phyloP scores from a whole-genome alignment of 495 filamentous ascomycete species.

The Clohesyomyces aquaticus region DNA sequence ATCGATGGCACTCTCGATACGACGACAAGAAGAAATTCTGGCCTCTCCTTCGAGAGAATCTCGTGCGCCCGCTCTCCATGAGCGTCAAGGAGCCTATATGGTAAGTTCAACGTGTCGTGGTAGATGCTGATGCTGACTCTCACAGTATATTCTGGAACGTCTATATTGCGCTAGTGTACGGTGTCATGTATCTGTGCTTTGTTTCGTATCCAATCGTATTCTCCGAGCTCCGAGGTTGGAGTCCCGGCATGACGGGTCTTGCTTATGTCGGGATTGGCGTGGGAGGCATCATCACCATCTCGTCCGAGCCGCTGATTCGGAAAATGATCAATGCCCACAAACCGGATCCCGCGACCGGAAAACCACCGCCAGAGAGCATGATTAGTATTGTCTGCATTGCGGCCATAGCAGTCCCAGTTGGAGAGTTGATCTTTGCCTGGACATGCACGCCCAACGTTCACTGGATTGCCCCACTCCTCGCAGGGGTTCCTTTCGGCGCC shows the following conservation, averaged over 20 bases:
- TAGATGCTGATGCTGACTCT: background rate
- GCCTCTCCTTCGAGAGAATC: slow-evolving; percentile 67
- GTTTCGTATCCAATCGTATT: slow-evolving; percentile 84
- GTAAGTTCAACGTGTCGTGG: slow-evolving; percentile 46
- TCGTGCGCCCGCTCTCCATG: slow-evolving; percentile 78
- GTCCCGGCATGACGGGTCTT: slow-evolving; percentile 70
- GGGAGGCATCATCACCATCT: slow-evolving; percentile 69
- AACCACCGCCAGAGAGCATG: slow-evolving; percentile 71
- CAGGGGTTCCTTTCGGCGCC: slow-evolving; percentile 77
- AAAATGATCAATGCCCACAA: slow-evolving; percentile 71
- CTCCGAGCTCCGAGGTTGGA: slow-evolving; percentile 72
- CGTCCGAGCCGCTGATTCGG: slow-evolving; percentile 70
- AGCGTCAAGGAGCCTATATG: slow-evolving; percentile 82
- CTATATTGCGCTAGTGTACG: slow-evolving; percentile 66
- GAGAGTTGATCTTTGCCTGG: slow-evolving; percentile 80
- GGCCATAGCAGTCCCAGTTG: slow-evolving; percentile 67
- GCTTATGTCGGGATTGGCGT: slow-evolving; percentile 80
- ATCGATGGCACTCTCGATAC: slow-evolving; percentile 76
- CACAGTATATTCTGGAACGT: slow-evolving; percentile 75
- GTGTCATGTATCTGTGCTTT: slow-evolving; percentile 84
- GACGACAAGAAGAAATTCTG: slow-evolving; percentile 63
- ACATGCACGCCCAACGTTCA: slow-evolving; percentile 74
- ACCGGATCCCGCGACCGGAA: slow-evolving; percentile 69
- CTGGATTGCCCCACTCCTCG: slow-evolving; percentile 73
- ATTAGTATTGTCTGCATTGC: slow-evolving; percentile 73